These are phyloP conservation scores for Entomortierella beljakovae DNA, from an alignment of 192 early-diverging fungal genomes.

Conservation along the genomic window DNA sequence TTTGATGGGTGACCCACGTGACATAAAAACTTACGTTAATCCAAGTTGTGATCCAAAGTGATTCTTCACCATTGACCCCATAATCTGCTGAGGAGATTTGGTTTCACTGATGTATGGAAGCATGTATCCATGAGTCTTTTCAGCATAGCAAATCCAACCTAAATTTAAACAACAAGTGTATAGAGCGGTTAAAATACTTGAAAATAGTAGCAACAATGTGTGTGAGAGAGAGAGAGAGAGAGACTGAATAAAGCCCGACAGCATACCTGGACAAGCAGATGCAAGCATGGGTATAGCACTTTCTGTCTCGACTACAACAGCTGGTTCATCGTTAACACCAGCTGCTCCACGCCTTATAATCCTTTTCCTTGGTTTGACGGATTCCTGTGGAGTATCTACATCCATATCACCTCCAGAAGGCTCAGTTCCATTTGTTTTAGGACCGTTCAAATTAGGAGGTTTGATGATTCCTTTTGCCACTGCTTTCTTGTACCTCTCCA, in stretches of 20 bases:
- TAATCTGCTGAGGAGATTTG: slow-evolving; percentile 98
- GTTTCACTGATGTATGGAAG: slow-evolving; percentile 90
- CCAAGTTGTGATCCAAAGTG: slow-evolving; percentile 76
- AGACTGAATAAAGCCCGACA: too few relatives aligned
- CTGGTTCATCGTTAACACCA: slow-evolving; percentile 23
- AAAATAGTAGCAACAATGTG: not conserved
- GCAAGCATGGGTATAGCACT: slow-evolving; percentile 39
- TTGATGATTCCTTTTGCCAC: slow-evolving; percentile 49
- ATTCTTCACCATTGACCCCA: slow-evolving; percentile 94
- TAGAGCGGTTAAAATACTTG: not conserved
- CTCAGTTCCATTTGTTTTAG: not conserved
- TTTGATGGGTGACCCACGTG: not conserved
- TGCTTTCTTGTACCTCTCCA: slow-evolving; percentile 72
- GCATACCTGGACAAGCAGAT: slow-evolving; percentile 45
- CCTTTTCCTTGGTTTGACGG: slow-evolving; percentile 46
- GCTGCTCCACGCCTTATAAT: slow-evolving; percentile 50
- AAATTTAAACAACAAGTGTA: not conserved
- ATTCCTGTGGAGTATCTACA: slow-evolving; percentile 20
- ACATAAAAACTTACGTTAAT: slow-evolving; percentile 38
- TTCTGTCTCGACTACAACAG: slow-evolving; percentile 36
- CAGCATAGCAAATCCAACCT: slow-evolving; percentile 99
- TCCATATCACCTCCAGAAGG: slow-evolving; percentile 29
- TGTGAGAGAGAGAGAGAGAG: not conserved
- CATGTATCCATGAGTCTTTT: slow-evolving; percentile 95
- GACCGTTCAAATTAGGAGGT: slow-evolving; percentile 14